phyloP scores from a whole-genome alignment of 805 yeast genomes.

The Candida michaelii region DNA sequence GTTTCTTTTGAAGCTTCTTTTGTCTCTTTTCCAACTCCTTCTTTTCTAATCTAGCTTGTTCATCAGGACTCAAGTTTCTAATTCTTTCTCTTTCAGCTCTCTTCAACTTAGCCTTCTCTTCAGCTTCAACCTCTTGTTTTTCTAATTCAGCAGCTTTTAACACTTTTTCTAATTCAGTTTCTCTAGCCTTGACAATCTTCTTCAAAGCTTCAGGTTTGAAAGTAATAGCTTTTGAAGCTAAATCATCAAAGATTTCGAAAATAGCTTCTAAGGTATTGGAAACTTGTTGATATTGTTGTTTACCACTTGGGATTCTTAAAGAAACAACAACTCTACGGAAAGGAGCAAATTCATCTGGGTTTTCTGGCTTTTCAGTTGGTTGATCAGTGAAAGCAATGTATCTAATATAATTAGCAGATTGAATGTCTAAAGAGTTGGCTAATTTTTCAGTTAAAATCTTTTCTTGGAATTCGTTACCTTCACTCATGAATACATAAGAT shows the following conservation, averaged over 20 bases:
- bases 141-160: constrained; percentile 64
- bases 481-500: constrained; percentile 85
- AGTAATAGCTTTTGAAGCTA: constrained; percentile 47
- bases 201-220: constrained; percentile 75
- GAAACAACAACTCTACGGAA: constrained; percentile 56
- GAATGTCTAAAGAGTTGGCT: constrained; percentile 40
- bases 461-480: constrained; percentile 77
- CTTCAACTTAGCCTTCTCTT: constrained; percentile 67
- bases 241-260: constrained; percentile 58
- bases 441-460: constrained; percentile 52
- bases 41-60: constrained; percentile 74
- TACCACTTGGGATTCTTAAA: constrained; percentile 49
- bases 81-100: constrained; percentile 61
- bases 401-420: constrained; percentile 47
- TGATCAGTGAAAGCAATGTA: constrained; percentile 83
- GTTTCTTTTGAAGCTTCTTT: constrained; percentile 67
- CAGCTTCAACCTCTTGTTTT: constrained; percentile 67
- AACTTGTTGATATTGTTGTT: constrained; percentile 50
- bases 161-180: constrained; percentile 66
- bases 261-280: constrained; percentile 53
- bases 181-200: constrained; percentile 78
- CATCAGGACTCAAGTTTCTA: constrained; percentile 65
- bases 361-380: constrained; percentile 67
- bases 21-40: constrained; percentile 80
- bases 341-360: constrained; percentile 55